Base-by-base conservation (phyloP, 2,329 filamentous ascomycete species). In the Emericellopsis atlantica region DNA sequence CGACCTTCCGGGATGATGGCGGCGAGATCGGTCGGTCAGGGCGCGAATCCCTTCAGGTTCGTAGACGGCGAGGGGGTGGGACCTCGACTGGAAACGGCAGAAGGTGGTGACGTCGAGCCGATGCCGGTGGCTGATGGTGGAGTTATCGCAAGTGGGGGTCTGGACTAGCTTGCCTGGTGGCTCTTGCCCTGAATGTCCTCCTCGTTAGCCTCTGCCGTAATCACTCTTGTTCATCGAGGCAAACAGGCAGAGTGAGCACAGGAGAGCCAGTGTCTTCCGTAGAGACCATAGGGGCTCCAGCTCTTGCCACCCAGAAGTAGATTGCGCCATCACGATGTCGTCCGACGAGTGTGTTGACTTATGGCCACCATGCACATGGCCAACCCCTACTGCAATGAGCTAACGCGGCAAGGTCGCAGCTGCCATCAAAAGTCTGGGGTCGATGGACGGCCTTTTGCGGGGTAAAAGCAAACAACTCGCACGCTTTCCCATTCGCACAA, bases 51-150 rank as follows among this genome's bases (percentile, higher is more conserved):
- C 7, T 29, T 23, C 37, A 26, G 36, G 14, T 21, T 21, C 18
- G 36, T 21, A 14, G 36, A 38, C 36, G 26, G 26, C 12, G 26
- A 29, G 9, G 4, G 26, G 26, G 26, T 29, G 26, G 26, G 4
- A 29, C 6, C 26, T 35, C 32, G 9, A 15, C 32, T 35, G 9
- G 32, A 23, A 37, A 37, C 35, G 21, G 38, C 3, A 22, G 40
- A n/a, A 29, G 35, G 34, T 34, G 40, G 40, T 42, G 40, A 42
- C 40, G 40, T 42, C 36, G 40, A 42, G 40, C 40, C 40, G 40
- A 42, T 42, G 35, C 36, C 40, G 40, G 35, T 24, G 23, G 16
- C 29, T 14, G 37, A n/a, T 8, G 26, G 12, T 29, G 26, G 26
- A 29, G 8, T 3, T 12, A 29, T 29, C 26, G 26, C 26, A 29